phyloP scores from a whole-genome alignment of 2,329 filamentous ascomycete species.

The Botrytis squamosa region DNA sequence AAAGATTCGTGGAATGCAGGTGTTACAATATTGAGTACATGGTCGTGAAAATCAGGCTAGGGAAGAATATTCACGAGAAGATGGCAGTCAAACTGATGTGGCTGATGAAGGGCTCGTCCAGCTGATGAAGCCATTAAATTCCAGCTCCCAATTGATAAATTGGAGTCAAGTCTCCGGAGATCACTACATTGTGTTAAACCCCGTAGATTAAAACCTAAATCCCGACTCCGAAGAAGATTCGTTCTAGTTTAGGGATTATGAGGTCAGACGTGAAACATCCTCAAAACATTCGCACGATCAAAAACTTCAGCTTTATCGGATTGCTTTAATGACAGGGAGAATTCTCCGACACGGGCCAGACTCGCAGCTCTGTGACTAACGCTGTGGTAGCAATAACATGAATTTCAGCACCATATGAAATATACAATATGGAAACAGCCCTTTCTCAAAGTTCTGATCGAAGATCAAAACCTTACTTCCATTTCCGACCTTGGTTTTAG shows the following conservation, averaged over 20 bases:
- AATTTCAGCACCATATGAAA: background rate
- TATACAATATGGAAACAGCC: background rate
- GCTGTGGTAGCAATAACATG: too few relatives aligned
- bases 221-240: too few relatives aligned
- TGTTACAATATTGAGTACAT: background rate
- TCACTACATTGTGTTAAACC: background rate
- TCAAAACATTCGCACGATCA: background rate
- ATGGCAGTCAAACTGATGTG: background rate
- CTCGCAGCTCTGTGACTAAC: background rate
- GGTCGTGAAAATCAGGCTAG: background rate
- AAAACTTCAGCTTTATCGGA: background rate
- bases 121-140: background rate
- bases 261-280: background rate
- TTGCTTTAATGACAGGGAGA: background rate
- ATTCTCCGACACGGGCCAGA: background rate
- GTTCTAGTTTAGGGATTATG: too few relatives aligned
- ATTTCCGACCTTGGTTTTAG: too few relatives aligned
- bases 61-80: background rate
- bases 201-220: background rate
- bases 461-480: background rate
- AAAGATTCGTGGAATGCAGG: background rate
- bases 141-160: background rate
- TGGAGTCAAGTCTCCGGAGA: background rate
- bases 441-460: background rate
- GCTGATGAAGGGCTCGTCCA: background rate